Evolutionary conservation across 139 green algal species (phyloP).

Genomic region (Spirogloea muscicola): DNA sequence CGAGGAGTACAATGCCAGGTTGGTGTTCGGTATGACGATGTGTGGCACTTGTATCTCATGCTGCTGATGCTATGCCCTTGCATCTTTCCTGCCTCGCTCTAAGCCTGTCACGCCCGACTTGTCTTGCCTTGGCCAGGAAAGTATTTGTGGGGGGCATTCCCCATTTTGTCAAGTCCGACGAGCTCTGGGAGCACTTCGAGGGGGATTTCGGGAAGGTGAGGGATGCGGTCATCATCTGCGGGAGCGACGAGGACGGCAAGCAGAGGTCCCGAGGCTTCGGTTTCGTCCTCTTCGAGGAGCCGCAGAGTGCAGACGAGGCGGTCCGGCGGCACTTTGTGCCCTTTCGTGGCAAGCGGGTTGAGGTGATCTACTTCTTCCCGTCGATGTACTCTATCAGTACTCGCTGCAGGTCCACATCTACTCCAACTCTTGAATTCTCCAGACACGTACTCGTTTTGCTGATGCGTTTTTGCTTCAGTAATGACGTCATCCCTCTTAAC

Average conservation of each 20-base stretch:
- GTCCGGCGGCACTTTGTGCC: conserved; percentile 18
- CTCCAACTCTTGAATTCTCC: background rate
- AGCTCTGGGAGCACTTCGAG: conserved; percentile 24
- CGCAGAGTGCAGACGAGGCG: background rate
- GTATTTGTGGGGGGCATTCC: conserved; percentile 30
- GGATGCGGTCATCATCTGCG: conserved; percentile 19
- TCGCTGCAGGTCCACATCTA: background rate
- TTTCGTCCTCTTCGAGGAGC: conserved; percentile 24
- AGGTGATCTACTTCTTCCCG: conserved; percentile 11
- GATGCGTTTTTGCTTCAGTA: background rate
- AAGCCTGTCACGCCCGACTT: background rate
- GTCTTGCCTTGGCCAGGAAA: conserved; percentile 3
- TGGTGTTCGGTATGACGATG: background rate
- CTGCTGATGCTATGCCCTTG: no score
- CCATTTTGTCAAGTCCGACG: conserved; percentile 20
- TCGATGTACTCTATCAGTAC: background rate
- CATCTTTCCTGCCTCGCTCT: background rate
- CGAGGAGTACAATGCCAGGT: conserved; percentile 7
- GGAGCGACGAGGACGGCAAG: background rate
- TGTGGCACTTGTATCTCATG: background rate
- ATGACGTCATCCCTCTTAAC: background rate
- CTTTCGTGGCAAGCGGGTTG: conserved; percentile 9
- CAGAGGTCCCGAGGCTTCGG: conserved; percentile 21
- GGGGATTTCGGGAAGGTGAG: conserved; percentile 18
- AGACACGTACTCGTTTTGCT: background rate